These are phyloP conservation scores for Exophiala sideris DNA, from an alignment of 2,329 filamentous ascomycete genomes.

Conservation along the genomic window DNA sequence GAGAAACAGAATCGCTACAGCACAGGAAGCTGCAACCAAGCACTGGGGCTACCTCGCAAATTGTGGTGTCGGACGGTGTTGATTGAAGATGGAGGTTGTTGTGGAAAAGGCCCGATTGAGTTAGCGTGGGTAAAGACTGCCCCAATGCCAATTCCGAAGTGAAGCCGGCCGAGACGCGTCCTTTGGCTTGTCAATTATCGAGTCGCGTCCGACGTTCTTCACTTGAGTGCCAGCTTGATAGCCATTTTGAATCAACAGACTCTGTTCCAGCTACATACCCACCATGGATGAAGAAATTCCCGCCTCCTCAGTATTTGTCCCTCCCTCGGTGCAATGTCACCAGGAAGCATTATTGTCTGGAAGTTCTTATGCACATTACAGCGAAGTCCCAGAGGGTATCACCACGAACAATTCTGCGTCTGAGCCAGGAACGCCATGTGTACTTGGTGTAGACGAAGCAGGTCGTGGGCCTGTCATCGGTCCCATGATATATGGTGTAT, in stretches of 20 bases:
- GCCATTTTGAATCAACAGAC: not conserved
- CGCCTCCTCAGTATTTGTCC: constrained; percentile 52
- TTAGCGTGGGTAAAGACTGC: not conserved
- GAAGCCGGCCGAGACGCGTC: not conserved
- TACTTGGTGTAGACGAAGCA: constrained; percentile 88
- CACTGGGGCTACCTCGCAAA: not conserved
- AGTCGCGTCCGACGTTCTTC: not conserved
- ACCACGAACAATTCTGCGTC: constrained; percentile 32
- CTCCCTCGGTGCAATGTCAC: constrained; percentile 62
- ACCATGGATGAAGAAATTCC: constrained; percentile 35
- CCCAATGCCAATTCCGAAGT: not conserved
- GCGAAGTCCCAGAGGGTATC: constrained; percentile 62
- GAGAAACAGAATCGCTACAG: not conserved
- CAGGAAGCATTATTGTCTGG: constrained; percentile 56
- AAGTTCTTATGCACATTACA: constrained; percentile 69
- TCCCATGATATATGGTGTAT: constrained; percentile 66
- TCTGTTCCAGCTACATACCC: not conserved
- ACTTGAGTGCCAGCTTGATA: not conserved
- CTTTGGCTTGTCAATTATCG: not conserved
- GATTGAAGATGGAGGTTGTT: not conserved
- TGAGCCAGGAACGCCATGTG: constrained; percentile 56
- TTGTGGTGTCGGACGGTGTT: not conserved
- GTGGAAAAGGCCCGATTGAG: not conserved
- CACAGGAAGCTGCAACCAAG: not conserved
- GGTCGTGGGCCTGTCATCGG: constrained; percentile 89